Conservation (phyloP, 2,329 filamentous ascomycete genomes). For the Leptographium lundbergii region DNA sequence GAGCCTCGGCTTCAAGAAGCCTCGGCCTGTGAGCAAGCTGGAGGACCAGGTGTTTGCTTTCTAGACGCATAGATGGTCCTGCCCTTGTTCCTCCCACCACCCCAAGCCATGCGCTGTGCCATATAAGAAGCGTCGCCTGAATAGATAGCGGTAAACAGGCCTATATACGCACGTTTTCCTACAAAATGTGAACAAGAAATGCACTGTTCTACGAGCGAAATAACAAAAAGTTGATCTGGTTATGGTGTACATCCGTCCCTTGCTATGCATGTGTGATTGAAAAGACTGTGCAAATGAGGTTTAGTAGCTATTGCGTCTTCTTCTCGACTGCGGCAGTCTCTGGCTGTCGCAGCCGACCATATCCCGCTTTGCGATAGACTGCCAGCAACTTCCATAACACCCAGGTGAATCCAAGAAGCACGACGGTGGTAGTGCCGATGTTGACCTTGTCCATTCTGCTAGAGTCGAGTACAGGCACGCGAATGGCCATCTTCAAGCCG, state of each 20-base stretch:
- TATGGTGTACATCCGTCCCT: background rate
- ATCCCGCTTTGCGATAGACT: conserved; percentile 22
- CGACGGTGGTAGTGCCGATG: conserved; percentile 42
- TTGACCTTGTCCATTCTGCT: conserved; percentile 35
- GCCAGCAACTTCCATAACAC: conserved; percentile 46
- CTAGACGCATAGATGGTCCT: conserved; percentile 22
- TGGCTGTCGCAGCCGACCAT: conserved; percentile 14
- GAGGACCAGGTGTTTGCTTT: conserved; percentile 98
- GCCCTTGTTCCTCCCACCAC: background rate
- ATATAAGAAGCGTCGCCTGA: background rate
- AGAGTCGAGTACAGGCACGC: conserved; percentile 53
- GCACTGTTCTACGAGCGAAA: background rate
- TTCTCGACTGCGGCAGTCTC: conserved; percentile 12
- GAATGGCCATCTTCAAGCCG: conserved; percentile 39
- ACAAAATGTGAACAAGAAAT: background rate
- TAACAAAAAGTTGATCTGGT: background rate
- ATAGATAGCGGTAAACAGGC: background rate
- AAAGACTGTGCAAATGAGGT: background rate
- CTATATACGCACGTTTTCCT: background rate
- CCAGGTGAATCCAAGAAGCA: conserved; percentile 57
- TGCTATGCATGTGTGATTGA: background rate
- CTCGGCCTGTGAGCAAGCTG: conserved; percentile 89
- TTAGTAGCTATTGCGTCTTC: conserved; percentile 9
- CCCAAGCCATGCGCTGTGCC: background rate
- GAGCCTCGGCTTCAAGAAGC: conserved; percentile 81